These are phyloP conservation scores for Vigna nakashimae DNA, from an alignment of 306 rosid species.

Conservation along the genomic window DNA sequence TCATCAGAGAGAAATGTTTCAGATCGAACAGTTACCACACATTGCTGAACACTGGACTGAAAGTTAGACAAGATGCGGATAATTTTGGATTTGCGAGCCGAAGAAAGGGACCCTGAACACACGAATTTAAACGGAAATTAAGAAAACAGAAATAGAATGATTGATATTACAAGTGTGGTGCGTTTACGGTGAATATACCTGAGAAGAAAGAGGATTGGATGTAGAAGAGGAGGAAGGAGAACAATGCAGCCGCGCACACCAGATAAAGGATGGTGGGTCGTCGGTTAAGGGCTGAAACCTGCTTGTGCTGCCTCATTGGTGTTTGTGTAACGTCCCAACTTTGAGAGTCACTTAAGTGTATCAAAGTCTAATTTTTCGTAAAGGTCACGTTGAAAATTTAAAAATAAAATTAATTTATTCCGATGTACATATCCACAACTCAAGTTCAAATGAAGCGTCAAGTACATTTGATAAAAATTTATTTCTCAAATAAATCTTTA, in stretches of 20 bases:
- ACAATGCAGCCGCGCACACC: conserved; percentile 69
- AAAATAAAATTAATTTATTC: too few relatives aligned
- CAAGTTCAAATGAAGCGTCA: too few relatives aligned
- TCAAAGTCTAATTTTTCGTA: too few relatives aligned
- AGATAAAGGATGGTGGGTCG: conserved; percentile 73
- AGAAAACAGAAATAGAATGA: background rate
- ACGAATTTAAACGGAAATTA: background rate
- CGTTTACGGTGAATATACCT: conserved; percentile 45
- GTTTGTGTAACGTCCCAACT: background rate
- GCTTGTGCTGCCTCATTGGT: conserved; percentile 71
- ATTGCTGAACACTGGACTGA: conserved; percentile 81
- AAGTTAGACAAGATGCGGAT: conserved; percentile 62
- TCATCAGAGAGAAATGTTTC: background rate
- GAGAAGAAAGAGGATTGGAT: conserved; percentile 86
- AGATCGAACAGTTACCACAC: conserved; percentile 73
- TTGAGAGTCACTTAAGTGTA: too few relatives aligned
- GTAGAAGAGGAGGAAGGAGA: conserved; percentile 72
- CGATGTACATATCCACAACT: too few relatives aligned
- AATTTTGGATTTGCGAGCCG: conserved; percentile 57
- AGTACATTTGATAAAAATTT: too few relatives aligned
- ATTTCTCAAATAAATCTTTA: too few relatives aligned
- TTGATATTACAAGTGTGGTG: background rate
- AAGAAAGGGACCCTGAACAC: conserved; percentile 55
- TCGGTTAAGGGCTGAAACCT: conserved; percentile 35
- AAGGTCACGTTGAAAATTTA: too few relatives aligned